Evolutionary conservation across 2,329 filamentous ascomycete genomes (phyloP).

Genomic region (Plectosphaerella sp.): DNA sequence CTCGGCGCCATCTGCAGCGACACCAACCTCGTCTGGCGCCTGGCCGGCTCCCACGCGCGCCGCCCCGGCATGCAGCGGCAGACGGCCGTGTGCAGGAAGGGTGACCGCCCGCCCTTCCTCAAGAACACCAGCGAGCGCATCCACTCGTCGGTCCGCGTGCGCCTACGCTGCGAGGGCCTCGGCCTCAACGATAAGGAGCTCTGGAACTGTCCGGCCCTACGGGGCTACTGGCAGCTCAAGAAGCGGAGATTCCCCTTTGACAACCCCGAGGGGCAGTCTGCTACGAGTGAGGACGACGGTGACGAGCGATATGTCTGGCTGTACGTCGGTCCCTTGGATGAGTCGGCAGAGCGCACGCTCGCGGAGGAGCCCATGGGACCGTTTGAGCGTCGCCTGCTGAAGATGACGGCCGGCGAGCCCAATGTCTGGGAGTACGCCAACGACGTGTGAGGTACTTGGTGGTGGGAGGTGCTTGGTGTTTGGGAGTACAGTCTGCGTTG

Average conservation of each 20-base stretch:
- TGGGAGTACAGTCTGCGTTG: too few relatives aligned
- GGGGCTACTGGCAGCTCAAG: constrained; percentile 36
- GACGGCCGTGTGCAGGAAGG: constrained; percentile 29
- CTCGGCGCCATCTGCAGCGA: constrained; percentile 38
- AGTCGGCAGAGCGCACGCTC: constrained; percentile 35
- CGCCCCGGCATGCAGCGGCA: constrained; percentile 45
- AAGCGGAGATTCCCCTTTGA: constrained; percentile 23
- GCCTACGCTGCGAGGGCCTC: constrained; percentile 44
- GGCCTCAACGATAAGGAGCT: constrained; percentile 40
- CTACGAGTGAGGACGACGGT: constrained; percentile 18
- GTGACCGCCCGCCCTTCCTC: constrained; percentile 32
- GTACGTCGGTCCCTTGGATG: constrained; percentile 36
- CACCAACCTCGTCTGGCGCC: constrained; percentile 33
- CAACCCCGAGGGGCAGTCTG: constrained; percentile 29
- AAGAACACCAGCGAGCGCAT: constrained; percentile 51
- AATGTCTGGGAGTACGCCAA: constrained; percentile 25
- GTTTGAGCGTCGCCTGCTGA: constrained; percentile 45
- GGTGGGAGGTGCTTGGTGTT: too few relatives aligned
- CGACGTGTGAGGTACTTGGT: too few relatives aligned
- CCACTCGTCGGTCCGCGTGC: constrained; percentile 49
- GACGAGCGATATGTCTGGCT: constrained; percentile 48
- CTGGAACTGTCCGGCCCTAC: constrained; percentile 43
- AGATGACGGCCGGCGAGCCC: constrained; percentile 36
- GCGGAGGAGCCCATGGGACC: constrained; percentile 50
- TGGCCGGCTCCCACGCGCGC: constrained; percentile 37